phyloP scores from a whole-genome alignment of 306 rosid species.

The Fragaria vesca region DNA sequence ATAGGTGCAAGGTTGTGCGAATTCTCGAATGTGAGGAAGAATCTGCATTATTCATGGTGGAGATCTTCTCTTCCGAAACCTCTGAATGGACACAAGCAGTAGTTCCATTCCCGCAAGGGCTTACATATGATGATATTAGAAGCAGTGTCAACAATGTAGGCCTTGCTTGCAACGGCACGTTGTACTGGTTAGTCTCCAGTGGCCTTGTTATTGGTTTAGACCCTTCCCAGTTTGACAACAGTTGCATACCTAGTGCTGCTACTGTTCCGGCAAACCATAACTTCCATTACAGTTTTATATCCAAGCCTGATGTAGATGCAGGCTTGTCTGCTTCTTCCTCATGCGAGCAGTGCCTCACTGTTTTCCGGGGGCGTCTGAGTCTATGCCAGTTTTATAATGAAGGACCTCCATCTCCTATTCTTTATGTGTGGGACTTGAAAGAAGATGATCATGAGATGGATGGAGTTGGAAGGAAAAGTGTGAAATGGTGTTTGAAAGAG shows the following conservation, averaged over 20 bases:
- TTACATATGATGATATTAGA: neutral
- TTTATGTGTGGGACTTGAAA: neutral
- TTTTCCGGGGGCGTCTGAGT: neutral
- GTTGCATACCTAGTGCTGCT: too few relatives aligned
- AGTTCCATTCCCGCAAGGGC: neutral
- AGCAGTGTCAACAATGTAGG: neutral
- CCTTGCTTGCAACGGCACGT: neutral
- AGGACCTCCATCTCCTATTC: too few relatives aligned
- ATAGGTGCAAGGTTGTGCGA: neutral
- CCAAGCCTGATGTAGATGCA: neutral
- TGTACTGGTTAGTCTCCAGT: neutral
- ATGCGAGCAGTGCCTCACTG: neutral
- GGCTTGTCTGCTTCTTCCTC: neutral
- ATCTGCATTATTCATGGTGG: neutral
- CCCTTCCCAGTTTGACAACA: neutral
- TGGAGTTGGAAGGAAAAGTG: too few relatives aligned
- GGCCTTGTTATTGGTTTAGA: neutral
- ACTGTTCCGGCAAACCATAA: too few relatives aligned
- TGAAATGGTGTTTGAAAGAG: neutral
- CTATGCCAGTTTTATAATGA: neutral
- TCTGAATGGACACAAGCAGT: neutral
- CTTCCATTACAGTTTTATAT: neutral
- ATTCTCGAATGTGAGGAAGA: neutral
- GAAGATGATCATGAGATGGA: neutral
- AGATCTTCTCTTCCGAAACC: neutral